Evolutionary conservation across 306 rosid species (phyloP).

Genomic region (Aeschynomene evenia): DNA sequence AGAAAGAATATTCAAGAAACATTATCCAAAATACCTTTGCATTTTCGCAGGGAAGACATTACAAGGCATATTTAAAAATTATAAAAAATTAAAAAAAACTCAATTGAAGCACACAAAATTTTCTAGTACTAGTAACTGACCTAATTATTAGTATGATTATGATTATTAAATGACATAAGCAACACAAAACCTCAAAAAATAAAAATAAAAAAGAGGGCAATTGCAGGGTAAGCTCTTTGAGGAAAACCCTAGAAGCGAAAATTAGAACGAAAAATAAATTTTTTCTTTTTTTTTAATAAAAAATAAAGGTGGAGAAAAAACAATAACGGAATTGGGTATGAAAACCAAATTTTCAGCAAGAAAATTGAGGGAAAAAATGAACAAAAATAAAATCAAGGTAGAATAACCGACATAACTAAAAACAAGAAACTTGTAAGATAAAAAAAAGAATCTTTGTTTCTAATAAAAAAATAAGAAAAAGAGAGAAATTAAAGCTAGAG

Average conservation of each 20-base stretch:
- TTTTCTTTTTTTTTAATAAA: too few species aligned
- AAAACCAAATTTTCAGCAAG: background rate
- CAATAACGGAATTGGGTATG: background rate
- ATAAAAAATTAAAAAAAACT: background rate
- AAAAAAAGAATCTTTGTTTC: background rate
- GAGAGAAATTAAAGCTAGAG: background rate
- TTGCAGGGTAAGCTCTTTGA: background rate
- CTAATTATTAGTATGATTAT: background rate
- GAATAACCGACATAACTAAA: background rate
- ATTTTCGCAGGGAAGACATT: background rate
- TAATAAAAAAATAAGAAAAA: too few species aligned
- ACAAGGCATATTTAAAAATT: background rate
- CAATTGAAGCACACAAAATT: background rate
- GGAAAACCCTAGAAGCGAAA: conserved; percentile 32
- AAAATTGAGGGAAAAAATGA: background rate
- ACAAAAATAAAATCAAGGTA: background rate
- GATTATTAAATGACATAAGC: background rate
- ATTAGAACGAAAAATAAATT: background rate
- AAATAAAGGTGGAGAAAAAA: background rate
- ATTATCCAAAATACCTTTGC: background rate
- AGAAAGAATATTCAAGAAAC: background rate
- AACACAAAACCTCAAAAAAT: too few species aligned
- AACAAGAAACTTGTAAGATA: background rate
- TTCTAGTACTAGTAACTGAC: background rate
- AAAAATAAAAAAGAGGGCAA: background rate